These are phyloP conservation scores for Chlorophyllum brunneum DNA, from an alignment of 768 basidiomycete genomes.

Conservation along the genomic window DNA sequence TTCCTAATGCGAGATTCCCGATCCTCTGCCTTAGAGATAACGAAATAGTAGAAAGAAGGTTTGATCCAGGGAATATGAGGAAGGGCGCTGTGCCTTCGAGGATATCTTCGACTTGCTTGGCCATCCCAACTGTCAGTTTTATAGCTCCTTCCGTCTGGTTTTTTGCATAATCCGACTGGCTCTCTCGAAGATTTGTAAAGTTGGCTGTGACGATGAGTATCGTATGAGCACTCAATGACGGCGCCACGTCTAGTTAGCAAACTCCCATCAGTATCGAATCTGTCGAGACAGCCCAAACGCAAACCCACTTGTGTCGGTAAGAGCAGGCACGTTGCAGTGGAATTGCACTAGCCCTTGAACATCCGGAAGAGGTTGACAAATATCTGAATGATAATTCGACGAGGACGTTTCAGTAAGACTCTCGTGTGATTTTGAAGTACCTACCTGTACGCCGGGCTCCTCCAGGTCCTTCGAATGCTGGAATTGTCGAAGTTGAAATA, in stretches of 20 bases:
- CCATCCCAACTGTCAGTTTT: background rate
- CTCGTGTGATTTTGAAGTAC: too few relatives aligned
- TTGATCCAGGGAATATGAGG: background rate
- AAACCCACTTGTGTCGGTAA: background rate
- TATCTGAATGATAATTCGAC: background rate
- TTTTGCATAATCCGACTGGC: background rate
- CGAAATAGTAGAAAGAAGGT: background rate
- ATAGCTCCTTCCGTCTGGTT: background rate
- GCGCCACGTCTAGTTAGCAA: background rate
- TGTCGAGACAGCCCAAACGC: background rate
- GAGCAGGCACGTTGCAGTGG: background rate
- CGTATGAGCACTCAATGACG: background rate
- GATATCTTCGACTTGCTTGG: background rate
- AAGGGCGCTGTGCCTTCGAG: background rate
- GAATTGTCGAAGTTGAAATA: too few relatives aligned
- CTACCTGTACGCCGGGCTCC: too few relatives aligned
- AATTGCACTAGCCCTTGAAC: background rate
- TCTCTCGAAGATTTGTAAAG: background rate
- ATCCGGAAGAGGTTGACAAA: background rate
- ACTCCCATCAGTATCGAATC: background rate
- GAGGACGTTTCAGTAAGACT: background rate
- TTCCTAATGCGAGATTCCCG: background rate
- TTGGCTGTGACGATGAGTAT: background rate
- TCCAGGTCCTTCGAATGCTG: too few relatives aligned
- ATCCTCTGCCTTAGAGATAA: background rate